Evolutionary conservation across 2,329 filamentous ascomycete genomes (phyloP).

Genomic region (Penicillium sp.): DNA sequence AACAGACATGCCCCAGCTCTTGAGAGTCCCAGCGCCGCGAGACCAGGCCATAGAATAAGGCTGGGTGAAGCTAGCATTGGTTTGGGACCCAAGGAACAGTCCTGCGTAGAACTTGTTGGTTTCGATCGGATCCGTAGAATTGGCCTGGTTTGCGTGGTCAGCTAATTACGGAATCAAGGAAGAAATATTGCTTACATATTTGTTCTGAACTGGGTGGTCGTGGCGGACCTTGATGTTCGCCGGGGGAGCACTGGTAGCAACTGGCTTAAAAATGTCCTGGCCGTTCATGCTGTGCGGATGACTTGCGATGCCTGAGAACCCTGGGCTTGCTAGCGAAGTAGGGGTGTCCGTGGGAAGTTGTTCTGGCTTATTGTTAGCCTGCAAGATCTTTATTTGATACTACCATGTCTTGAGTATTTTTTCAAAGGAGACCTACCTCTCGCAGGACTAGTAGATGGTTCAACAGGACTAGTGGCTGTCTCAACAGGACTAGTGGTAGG

Average conservation of each 20-base stretch:
- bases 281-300: slow-evolving; percentile 26
- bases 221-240: slow-evolving; percentile 37
- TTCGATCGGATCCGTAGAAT: slow-evolving; percentile 37
- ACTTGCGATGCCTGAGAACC: background rate
- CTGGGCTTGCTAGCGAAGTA: background rate
- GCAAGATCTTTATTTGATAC: background rate
- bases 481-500: background rate
- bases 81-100: slow-evolving; percentile 73
- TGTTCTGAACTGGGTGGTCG: slow-evolving; percentile 44
- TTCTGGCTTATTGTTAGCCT: background rate
- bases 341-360: background rate
- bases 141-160: slow-evolving; percentile 20
- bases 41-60: slow-evolving; percentile 71
- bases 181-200: slow-evolving; percentile 31
- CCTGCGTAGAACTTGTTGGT: slow-evolving; percentile 70
- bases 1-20: slow-evolving; percentile 74
- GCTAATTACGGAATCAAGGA: background rate
- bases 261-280: slow-evolving; percentile 45
- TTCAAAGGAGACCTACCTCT: background rate
- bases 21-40: slow-evolving; percentile 59
- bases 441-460: background rate
- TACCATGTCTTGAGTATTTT: background rate
- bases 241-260: slow-evolving; percentile 40
- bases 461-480: background rate
- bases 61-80: slow-evolving; percentile 67